Percentiles rank a stretch among this genome's conserved stretches.
These are phyloP conservation scores for Diplodia mutila DNA, from an alignment of 2,329 filamentous ascomycete species.

Conservation along the genomic window DNA sequence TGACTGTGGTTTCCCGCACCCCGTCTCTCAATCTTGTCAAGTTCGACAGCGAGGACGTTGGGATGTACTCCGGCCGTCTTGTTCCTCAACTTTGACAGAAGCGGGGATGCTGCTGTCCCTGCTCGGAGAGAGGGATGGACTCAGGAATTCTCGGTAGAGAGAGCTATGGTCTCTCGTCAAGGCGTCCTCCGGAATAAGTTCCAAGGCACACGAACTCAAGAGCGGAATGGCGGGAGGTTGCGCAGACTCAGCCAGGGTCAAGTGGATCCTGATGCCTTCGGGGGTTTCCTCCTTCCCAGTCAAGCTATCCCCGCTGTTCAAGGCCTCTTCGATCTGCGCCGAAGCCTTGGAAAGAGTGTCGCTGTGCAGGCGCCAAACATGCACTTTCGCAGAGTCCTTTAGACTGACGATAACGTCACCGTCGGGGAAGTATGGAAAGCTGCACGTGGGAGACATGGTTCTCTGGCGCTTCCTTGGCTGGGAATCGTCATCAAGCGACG, in stretches of 20 bases:
- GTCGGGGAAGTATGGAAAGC: slow-evolving; percentile 29
- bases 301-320: not conserved
- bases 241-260: not conserved
- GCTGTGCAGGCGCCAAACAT: slow-evolving; percentile 29
- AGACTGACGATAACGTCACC: slow-evolving; percentile 30
- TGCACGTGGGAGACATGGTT: not conserved
- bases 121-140: not conserved
- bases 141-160: not conserved
- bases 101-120: not conserved
- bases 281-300: too few relatives aligned
- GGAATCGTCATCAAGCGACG: not conserved
- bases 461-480: not conserved
- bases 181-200: not conserved
- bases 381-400: not conserved
- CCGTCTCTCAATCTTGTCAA: slow-evolving; percentile 27
- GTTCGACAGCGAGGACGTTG: slow-evolving; percentile 28
- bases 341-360: slow-evolving; percentile 13
- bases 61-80: not conserved
- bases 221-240: not conserved
- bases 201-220: not conserved
- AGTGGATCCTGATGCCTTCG: too few relatives aligned
- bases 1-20: not conserved
- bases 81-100: not conserved
- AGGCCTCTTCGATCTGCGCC: not conserved
- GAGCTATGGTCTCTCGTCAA: too few relatives aligned